Conservation (phyloP, 208 protist genomes). For the Zelonia costaricensis region DNA sequence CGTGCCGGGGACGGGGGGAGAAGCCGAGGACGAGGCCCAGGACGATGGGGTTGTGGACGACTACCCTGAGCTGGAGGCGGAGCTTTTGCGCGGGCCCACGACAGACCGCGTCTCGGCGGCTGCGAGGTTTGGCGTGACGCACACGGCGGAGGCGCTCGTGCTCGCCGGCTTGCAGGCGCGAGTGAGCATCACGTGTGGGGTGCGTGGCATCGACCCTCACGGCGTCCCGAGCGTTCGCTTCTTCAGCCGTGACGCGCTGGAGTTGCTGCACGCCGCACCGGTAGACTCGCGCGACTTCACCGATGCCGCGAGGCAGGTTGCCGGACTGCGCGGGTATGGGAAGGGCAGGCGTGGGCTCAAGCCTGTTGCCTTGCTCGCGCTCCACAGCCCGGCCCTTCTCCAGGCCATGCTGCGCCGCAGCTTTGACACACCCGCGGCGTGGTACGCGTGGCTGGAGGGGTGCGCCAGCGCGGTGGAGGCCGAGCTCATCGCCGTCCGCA, state of each 20-base stretch:
- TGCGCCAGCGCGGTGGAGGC: constrained; percentile 34
- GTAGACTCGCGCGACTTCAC: constrained; percentile 41
- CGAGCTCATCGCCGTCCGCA: constrained; percentile 32
- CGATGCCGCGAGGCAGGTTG: constrained; percentile 29
- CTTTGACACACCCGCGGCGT: constrained; percentile 40
- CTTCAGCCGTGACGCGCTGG: constrained; percentile 29
- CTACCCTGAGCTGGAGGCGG: not conserved
- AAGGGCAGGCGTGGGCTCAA: constrained; percentile 52
- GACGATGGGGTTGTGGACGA: not conserved
- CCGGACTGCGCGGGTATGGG: constrained; percentile 40
- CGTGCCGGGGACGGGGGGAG: not conserved
- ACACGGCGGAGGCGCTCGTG: constrained; percentile 9
- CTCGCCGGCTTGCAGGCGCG: constrained; percentile 38
- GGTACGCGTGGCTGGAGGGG: constrained; percentile 44
- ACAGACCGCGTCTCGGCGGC: not conserved
- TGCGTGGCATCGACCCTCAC: constrained; percentile 54
- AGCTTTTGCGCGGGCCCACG: too few relatives aligned
- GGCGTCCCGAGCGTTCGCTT: constrained; percentile 63
- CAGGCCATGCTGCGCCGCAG: constrained; percentile 49
- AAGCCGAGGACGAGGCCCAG: not conserved
- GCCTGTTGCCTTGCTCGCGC: constrained; percentile 37
- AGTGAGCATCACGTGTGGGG: constrained; percentile 18
- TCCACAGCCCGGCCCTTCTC: constrained; percentile 44
- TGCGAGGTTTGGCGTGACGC: not conserved
- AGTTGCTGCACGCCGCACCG: constrained; percentile 40